Conservation (phyloP, 2,329 filamentous ascomycete species). For the Ophiostoma piceae region DNA sequence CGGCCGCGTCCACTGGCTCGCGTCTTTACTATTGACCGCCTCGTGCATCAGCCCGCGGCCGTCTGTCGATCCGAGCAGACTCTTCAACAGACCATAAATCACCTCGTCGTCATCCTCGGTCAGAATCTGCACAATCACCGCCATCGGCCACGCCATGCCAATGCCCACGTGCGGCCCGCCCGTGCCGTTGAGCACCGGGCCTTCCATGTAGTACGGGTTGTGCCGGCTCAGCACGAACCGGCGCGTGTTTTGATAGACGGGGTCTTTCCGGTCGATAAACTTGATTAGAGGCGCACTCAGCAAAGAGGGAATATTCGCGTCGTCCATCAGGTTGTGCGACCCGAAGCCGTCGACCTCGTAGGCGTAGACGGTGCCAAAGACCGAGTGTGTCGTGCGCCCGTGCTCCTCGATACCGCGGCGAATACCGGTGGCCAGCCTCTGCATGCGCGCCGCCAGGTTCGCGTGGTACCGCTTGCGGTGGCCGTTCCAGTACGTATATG, state of each 20-base stretch:
- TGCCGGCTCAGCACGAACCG: slow-evolving; percentile 40
- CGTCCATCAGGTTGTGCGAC: slow-evolving; percentile 56
- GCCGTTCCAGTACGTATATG: slow-evolving; percentile 16
- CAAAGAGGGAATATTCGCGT: slow-evolving; percentile 60
- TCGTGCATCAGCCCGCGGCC: slow-evolving; percentile 63
- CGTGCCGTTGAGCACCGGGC: slow-evolving; percentile 43
- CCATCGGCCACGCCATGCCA: slow-evolving; percentile 68
- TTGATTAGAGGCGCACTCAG: slow-evolving; percentile 56
- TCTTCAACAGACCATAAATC: slow-evolving; percentile 49
- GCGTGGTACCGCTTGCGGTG: slow-evolving; percentile 20
- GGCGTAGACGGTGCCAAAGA: slow-evolving; percentile 44
- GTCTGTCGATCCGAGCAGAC: slow-evolving; percentile 55
- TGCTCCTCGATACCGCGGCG: slow-evolving; percentile 26
- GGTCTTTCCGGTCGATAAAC: slow-evolving; percentile 50
- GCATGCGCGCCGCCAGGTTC: slow-evolving; percentile 21
- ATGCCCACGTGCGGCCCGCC: slow-evolving; percentile 37
- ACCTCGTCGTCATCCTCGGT: slow-evolving; percentile 57
- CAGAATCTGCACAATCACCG: slow-evolving; percentile 61
- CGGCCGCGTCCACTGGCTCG: slow-evolving; percentile 54
- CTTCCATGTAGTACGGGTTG: slow-evolving; percentile 64
- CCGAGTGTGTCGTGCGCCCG: slow-evolving; percentile 23
- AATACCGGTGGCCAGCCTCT: slow-evolving; percentile 19
- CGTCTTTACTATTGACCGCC: slow-evolving; percentile 57
- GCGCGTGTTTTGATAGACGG: slow-evolving; percentile 56
- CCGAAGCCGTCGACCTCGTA: slow-evolving; percentile 71